Percentiles rank a stretch among this genome's conserved stretches.
Evolutionary conservation across 495 filamentous ascomycete genomes (phyloP).

Genomic region (Neurospora sp.): DNA sequence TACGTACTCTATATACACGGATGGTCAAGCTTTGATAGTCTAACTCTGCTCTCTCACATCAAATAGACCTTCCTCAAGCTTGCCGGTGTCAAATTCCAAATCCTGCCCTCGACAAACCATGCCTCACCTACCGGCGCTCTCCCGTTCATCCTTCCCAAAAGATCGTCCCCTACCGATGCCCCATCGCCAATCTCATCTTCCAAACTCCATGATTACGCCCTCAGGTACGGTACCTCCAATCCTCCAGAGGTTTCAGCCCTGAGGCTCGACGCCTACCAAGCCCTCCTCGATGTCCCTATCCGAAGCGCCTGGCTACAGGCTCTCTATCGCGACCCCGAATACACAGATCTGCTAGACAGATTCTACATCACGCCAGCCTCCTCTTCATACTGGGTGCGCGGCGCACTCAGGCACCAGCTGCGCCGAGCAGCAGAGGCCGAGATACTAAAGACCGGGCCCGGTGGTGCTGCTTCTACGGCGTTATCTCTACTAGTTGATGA

Average conservation of each 20-base stretch:
- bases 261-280: conserved; percentile 67
- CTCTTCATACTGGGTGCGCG: conserved; percentile 50
- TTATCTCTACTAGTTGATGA: conserved; percentile 37
- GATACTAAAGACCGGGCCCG: conserved; percentile 50
- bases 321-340: conserved; percentile 62
- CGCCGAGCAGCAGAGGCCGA: conserved; percentile 61
- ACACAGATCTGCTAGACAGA: conserved; percentile 49
- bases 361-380: conserved; percentile 62
- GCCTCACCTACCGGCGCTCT: conserved; percentile 80
- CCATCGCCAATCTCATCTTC: conserved; percentile 47
- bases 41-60: background rate
- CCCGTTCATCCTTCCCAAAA: conserved; percentile 69
- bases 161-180: conserved; percentile 14
- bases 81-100: conserved; percentile 53
- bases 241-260: conserved; percentile 2
- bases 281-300: conserved; percentile 70
- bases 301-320: conserved; percentile 79
- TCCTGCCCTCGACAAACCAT: conserved; percentile 79
- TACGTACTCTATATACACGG: conserved; percentile 27
- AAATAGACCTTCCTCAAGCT: conserved; percentile 76
- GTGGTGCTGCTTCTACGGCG: background rate
- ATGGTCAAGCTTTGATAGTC: background rate
- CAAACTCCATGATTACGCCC: conserved; percentile 62
- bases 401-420: conserved; percentile 52
- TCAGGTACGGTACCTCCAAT: conserved; percentile 16